Conservation (phyloP, 2,329 filamentous ascomycete genomes). For the Biscogniauxia marginata region DNA sequence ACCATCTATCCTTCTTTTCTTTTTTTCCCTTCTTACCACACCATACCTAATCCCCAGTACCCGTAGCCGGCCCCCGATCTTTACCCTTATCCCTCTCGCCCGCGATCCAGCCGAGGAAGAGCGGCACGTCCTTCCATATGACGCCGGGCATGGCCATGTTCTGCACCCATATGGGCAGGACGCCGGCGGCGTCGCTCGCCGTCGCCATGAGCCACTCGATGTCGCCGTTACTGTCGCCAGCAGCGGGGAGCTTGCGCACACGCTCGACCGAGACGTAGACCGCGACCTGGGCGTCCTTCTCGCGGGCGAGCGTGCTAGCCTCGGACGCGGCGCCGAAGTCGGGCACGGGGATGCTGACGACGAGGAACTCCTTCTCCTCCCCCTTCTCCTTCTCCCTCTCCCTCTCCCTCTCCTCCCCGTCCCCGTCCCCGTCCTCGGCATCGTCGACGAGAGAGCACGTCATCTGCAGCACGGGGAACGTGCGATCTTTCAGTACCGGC, state of each 20-base stretch:
- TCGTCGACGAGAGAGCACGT: constrained; percentile 38
- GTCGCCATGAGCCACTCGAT: constrained; percentile 80
- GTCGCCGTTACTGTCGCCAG: constrained; percentile 25
- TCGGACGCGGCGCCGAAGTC: constrained; percentile 38
- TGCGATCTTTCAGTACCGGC: constrained; percentile 58
- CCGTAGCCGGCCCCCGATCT: background rate
- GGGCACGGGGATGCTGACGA: constrained; percentile 56
- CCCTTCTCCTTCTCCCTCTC: constrained; percentile 22
- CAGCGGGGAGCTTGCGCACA: constrained; percentile 45
- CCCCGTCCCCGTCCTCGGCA: constrained; percentile 29
- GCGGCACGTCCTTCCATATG: constrained; percentile 68
- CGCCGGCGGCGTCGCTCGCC: constrained; percentile 66
- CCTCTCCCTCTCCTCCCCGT: constrained; percentile 23
- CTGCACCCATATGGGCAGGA: constrained; percentile 65
- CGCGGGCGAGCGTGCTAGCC: constrained; percentile 34
- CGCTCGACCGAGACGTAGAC: constrained; percentile 66
- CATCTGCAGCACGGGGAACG: constrained; percentile 66
- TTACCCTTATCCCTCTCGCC: constrained; percentile 37
- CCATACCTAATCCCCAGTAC: constrained; percentile 39
- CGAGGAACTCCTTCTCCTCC: constrained; percentile 48
- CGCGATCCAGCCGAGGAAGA: constrained; percentile 64
- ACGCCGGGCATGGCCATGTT: constrained; percentile 59
- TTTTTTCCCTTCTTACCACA: too few species aligned
- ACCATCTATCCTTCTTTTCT: too few species aligned
- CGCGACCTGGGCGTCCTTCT: constrained; percentile 53